Evolutionary conservation across 2,329 filamentous ascomycete genomes (phyloP).

Genomic region (Dendrostoma leiphaemia): DNA sequence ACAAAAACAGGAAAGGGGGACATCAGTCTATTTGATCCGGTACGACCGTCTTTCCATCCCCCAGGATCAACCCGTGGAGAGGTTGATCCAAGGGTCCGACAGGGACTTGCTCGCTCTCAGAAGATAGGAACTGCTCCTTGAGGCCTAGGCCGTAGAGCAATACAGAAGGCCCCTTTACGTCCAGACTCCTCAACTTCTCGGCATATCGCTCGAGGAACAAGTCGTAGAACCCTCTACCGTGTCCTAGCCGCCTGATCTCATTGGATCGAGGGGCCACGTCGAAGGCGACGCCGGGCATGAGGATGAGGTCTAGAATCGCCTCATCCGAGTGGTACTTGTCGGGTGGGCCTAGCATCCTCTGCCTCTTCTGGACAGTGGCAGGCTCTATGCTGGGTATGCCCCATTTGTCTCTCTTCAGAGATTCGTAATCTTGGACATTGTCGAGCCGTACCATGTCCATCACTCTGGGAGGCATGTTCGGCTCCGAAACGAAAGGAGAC

Average conservation of each 20-base stretch:
- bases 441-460: conserved; percentile 94
- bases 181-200: conserved; percentile 34
- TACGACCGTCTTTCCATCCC: conserved; percentile 53
- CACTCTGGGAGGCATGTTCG: conserved; percentile 58
- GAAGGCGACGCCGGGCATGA: conserved; percentile 93
- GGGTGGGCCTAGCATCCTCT: conserved; percentile 69
- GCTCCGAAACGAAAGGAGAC: conserved; percentile 39
- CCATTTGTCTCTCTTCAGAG: conserved; percentile 78
- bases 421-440: conserved; percentile 73
- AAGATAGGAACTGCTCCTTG: conserved; percentile 74
- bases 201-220: conserved; percentile 78
- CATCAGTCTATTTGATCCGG: conserved; percentile 34
- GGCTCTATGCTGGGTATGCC: conserved; percentile 84
- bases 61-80: conserved; percentile 74
- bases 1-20: background rate
- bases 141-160: conserved; percentile 76
- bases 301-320: conserved; percentile 72
- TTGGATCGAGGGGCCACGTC: conserved; percentile 56
- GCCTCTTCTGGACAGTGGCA: conserved; percentile 61
- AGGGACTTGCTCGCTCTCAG: conserved; percentile 64
- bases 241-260: conserved; percentile 73
- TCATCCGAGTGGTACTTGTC: conserved; percentile 42
- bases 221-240: conserved; percentile 97
- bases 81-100: conserved; percentile 74
- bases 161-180: conserved; percentile 37